Evolutionary conservation across 495 filamentous ascomycete species (phyloP).

Genomic region (Neurospora sp.): DNA sequence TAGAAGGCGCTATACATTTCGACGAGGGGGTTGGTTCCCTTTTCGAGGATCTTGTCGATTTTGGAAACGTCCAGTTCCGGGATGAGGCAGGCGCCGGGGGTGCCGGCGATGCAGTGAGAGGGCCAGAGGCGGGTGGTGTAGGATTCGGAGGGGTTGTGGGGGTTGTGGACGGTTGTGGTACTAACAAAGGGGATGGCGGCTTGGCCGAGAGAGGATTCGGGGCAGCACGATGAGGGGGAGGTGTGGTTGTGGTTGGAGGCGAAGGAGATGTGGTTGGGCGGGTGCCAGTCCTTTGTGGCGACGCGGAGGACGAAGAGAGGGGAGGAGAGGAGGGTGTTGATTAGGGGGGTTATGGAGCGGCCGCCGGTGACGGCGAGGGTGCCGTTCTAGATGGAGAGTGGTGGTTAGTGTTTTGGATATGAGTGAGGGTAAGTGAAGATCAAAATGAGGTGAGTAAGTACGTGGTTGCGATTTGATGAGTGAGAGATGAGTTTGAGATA

Average conservation of each 20-base stretch:
- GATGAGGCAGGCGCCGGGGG: slow-evolving; percentile 62
- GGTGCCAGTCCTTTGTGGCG: slow-evolving; percentile 88
- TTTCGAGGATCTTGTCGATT: slow-evolving; percentile 59
- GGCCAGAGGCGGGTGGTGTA: slow-evolving; percentile 76
- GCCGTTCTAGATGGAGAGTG: slow-evolving; percentile 49
- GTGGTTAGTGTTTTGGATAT: slow-evolving; percentile 1
- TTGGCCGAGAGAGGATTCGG: neutral
- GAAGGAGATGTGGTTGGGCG: slow-evolving; percentile 78
- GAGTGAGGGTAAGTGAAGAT: neutral
- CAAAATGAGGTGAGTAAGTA: neutral
- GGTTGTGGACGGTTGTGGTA: slow-evolving; percentile 55
- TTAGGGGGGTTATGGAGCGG: slow-evolving; percentile 53
- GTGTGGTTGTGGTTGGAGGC: slow-evolving; percentile 56
- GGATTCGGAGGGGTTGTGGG: slow-evolving; percentile 49
- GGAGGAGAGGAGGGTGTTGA: slow-evolving; percentile 67
- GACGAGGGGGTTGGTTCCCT: slow-evolving; percentile 60
- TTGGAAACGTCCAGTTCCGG: slow-evolving; percentile 55
- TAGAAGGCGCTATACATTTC: slow-evolving; percentile 93
- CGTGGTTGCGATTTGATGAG: neutral
- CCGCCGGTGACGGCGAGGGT: slow-evolving; percentile 68
- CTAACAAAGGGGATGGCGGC: slow-evolving; percentile 48
- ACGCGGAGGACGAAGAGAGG: slow-evolving; percentile 61
- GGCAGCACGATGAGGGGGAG: neutral
- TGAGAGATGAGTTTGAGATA: neutral
- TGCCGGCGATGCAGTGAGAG: slow-evolving; percentile 72